Base-by-base conservation (phyloP, 768 basidiomycete species). In the Podaxis rugospora region DNA sequence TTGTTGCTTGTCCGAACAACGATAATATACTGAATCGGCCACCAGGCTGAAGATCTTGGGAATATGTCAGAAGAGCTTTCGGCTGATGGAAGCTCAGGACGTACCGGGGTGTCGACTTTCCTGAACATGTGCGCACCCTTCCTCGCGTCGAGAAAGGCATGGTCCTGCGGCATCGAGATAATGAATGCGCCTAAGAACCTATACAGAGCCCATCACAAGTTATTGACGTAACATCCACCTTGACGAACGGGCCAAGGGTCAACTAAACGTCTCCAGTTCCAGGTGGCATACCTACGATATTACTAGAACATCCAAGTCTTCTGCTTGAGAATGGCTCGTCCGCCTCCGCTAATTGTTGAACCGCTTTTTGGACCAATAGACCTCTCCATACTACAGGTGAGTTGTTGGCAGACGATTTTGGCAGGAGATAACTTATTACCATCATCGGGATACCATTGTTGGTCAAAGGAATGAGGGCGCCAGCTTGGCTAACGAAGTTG, bases 301-400 rank as follows among this genome's bases (percentile, higher is more conserved):
- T 5, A 98, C 90, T 11, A 99, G 80, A 0, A 94, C 79, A 66
- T 98, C 96, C 32, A 98, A 74, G 3, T 75, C 76, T 1, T 76
- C 76, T 11, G 67, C 71, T 5, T 72, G 71, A 11, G 76, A 69
- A 5, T 61, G 28, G 14, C 28, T 18, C 0, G 44, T 61, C 52
- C 44, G 21, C 40, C 52, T 61, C 11, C 42, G 44, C 95, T 95
- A 98, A 27, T 27, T 27, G 25, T 27, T 27, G 25, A 0, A 95
- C 93, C 21, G 95, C 95, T 69, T 98, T 98, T 75, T 96, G 95
- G 1, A 98, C 96, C 96, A 98, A 98, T 23, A 97, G 81, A 2
- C 96, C 96, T 25, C 96, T 83, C 96, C 96, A 98, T 35, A 96
- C 92, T 32, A 98, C 81, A 0, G 95, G 88, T 0, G 87, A 76